Base-by-base conservation (phyloP, 106 monocot genomes). In the Chionographis japonica region DNA sequence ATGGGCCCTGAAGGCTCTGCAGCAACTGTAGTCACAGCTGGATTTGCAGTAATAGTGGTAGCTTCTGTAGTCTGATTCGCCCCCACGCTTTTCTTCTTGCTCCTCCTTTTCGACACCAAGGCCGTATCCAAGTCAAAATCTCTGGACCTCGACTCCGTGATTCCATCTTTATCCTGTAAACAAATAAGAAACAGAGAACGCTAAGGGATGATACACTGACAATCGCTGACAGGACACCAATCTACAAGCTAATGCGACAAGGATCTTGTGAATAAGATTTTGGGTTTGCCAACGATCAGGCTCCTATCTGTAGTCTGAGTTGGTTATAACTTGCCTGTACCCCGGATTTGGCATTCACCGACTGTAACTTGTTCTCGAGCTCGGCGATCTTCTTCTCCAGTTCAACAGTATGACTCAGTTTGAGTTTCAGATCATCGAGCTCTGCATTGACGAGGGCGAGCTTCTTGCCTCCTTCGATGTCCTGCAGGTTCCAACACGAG, bases 371-470 rank as follows among this genome's bases (percentile, higher is more conserved):
- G 40, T 75, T 52, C 69, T 88, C 72, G 37, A 88, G 84, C 13
- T 81, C 72, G 17, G 52, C 68, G 64, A 83, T 66, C 54, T 77
- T 76, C 66, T 74, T 74, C 40, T 83, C 80, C 56, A 83, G 35
- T 54, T 83, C 80, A 39, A 52, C 58, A 35, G 49, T 68, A 38
- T 79, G 72, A 62, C 58, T 63, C 56, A 75, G 52, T 52, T 83
- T 79, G 0, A 67, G 67, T 58, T 69, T 87, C 79, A 87, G 52
- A 41, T 83, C 66, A 16, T 61, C 64, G 3, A 87, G 67, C 69
- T 80, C 82, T 39, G 58, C 63, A 50, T 56, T 68, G 12, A 73
- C 63, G 16, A 41, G 41, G 11, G 1, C 43, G 46, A 63, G 63
- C n/a, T 46, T 63, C 6, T 63, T 13, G 14, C 56, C 67, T 58